Conservation (phyloP, 352 stramenopile genomes). For the Globisporangium paddicum region DNA sequence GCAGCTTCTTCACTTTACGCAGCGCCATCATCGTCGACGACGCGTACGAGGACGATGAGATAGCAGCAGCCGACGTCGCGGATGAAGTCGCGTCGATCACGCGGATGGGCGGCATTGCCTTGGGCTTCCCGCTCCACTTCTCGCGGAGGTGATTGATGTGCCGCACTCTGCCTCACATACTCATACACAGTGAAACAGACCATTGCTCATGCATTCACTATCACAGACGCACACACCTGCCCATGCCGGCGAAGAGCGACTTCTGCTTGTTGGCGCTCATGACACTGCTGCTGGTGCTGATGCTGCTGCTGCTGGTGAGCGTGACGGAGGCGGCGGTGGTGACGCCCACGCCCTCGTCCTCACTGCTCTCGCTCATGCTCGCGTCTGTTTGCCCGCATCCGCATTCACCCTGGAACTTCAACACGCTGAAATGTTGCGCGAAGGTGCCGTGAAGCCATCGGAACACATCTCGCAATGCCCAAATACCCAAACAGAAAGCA, state of each 20-base stretch:
- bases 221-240: constrained; percentile 4
- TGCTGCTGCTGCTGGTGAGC: constrained; percentile 8
- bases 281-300: constrained; percentile 4
- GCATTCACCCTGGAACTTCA: too few relatives aligned
- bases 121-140: constrained; percentile 33
- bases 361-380: constrained; percentile 35
- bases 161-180: constrained; percentile 26
- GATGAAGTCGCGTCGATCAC: neutral
- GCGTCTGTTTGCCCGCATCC: too few relatives aligned
- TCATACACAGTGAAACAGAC: neutral
- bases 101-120: constrained; percentile 8
- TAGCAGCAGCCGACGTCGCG: constrained; percentile 4
- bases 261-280: constrained; percentile 20
- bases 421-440: too few relatives aligned
- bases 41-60: constrained; percentile 11
- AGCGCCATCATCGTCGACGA: constrained; percentile 1
- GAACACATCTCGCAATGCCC: too few relatives aligned
- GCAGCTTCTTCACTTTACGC: constrained; percentile 15
- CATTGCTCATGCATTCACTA: neutral
- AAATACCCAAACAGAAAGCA: too few relatives aligned
- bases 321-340: constrained; percentile 1
- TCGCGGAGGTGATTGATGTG: constrained; percentile 50
- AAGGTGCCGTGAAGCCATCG: too few relatives aligned
- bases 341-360: constrained; percentile 26
- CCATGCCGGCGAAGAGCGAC: constrained; percentile 49